A percentile compares a stretch with the other conserved stretches of the same genome.
These are phyloP conservation scores for Pholiota conissans DNA, from an alignment of 768 basidiomycete genomes.

Conservation along the genomic window DNA sequence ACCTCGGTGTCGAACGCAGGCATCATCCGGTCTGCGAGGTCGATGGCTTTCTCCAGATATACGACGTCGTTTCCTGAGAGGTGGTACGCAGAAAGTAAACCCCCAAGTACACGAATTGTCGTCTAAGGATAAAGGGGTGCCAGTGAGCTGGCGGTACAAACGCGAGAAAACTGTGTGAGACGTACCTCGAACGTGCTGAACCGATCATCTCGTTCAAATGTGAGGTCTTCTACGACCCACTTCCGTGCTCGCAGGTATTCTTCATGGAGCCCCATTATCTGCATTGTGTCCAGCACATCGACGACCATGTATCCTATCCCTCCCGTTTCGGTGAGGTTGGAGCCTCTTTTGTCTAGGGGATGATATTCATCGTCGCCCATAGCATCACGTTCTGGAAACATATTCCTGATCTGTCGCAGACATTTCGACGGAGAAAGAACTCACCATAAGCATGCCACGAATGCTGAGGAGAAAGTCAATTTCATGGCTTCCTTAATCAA, in stretches of 20 bases:
- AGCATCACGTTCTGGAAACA: constrained; percentile 73
- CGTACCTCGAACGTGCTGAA: constrained; percentile 92
- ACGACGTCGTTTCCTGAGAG: constrained; percentile 67
- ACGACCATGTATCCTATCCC: constrained; percentile 89
- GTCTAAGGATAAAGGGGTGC: constrained; percentile 55
- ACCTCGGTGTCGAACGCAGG: constrained; percentile 80
- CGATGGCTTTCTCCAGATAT: constrained; percentile 74
- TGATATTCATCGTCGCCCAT: constrained; percentile 95
- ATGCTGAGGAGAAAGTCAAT: constrained; percentile 47
- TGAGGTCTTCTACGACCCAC: constrained; percentile 72
- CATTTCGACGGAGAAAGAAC: constrained; percentile 10
- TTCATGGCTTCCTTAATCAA: not conserved
- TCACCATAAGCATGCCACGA: constrained; percentile 86
- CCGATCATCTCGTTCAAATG: constrained; percentile 74
- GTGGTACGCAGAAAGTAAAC: constrained; percentile 84
- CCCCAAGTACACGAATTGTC: constrained; percentile 90
- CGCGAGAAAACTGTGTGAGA: not conserved
- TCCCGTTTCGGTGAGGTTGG: constrained; percentile 76
- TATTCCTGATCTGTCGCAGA: not conserved
- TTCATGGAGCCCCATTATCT: constrained; percentile 78
- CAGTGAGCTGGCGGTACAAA: not conserved
- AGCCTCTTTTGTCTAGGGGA: constrained; percentile 71
- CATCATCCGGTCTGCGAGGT: constrained; percentile 85
- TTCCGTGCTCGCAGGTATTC: constrained; percentile 77
- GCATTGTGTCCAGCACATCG: constrained; percentile 86